phyloP scores from a whole-genome alignment of 2,329 filamentous ascomycete genomes.

The Colletotrichum magnum region DNA sequence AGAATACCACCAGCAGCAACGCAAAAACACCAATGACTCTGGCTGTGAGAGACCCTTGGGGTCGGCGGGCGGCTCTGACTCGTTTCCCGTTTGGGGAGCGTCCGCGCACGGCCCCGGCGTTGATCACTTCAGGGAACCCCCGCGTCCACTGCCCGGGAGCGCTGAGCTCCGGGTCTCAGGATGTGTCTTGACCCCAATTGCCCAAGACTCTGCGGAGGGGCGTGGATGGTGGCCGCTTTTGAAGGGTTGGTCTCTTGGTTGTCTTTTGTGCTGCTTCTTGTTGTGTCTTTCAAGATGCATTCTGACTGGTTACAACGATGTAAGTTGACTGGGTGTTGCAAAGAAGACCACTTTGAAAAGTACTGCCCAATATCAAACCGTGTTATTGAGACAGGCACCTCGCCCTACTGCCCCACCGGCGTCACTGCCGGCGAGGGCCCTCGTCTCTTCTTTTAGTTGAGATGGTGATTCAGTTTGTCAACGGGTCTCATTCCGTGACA shows the following conservation, averaged over 20 bases:
- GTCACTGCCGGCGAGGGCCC: not conserved
- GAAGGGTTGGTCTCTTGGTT: not conserved
- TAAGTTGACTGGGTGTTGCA: no score
- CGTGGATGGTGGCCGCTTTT: not conserved
- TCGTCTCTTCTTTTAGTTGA: not conserved
- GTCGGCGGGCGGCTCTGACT: slow-evolving; percentile 22
- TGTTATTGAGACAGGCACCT: not conserved
- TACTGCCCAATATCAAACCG: not conserved
- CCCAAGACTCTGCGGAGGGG: not conserved
- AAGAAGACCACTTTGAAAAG: no score
- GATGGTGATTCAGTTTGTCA: not conserved
- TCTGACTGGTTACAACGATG: no score
- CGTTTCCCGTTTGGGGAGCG: slow-evolving; percentile 26
- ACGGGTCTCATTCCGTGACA: not conserved
- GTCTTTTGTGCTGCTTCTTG: not conserved
- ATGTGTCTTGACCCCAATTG: slow-evolving; percentile 17
- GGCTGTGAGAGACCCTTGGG: not conserved
- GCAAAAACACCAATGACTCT: not conserved
- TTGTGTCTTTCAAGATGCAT: no score
- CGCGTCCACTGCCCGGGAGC: slow-evolving; percentile 22
- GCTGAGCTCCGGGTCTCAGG: slow-evolving; percentile 38
- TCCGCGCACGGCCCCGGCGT: slow-evolving; percentile 25
- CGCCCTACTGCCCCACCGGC: slow-evolving; percentile 17
- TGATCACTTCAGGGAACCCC: slow-evolving; percentile 24
- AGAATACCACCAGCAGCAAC: not conserved